phyloP scores from a whole-genome alignment of 352 stramenopile genomes.

The Aphanomyces invadans region DNA sequence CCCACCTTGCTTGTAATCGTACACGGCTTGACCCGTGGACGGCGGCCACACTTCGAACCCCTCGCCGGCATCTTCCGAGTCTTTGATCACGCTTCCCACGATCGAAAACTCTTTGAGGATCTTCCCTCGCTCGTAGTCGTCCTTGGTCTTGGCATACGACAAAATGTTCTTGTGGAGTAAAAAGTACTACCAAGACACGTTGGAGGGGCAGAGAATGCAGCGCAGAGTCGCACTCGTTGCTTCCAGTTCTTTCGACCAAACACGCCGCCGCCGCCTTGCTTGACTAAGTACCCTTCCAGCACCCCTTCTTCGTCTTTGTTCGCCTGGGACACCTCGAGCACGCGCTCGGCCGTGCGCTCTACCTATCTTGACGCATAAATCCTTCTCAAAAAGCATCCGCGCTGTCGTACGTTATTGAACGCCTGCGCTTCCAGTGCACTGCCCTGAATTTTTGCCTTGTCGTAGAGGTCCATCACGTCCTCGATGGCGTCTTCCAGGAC shows the following conservation, averaged over 20 bases:
- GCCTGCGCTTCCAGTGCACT: constrained; percentile 8
- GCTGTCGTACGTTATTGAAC: constrained; percentile 17
- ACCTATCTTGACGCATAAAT: neutral
- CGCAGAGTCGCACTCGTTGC: constrained; percentile 32
- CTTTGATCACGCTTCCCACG: constrained; percentile 63
- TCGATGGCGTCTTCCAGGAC: constrained; percentile 19
- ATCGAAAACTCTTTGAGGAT: constrained; percentile 83
- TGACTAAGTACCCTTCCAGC: constrained; percentile 80
- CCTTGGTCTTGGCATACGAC: constrained; percentile 78
- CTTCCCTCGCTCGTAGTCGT: constrained; percentile 78
- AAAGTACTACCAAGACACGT: constrained; percentile 41
- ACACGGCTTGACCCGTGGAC: constrained; percentile 45
- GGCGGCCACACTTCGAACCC: constrained; percentile 75
- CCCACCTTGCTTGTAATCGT: constrained; percentile 32
- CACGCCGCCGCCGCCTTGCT: constrained; percentile 70
- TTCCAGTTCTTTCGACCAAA: constrained; percentile 84
- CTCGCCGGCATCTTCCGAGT: constrained; percentile 66
- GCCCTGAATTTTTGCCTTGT: constrained; percentile 18
- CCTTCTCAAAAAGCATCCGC: neutral
- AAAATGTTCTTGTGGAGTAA: constrained; percentile 61
- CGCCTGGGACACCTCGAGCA: constrained; percentile 69
- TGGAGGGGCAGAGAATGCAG: neutral
- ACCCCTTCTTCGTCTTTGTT: constrained; percentile 41
- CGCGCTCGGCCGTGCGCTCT: constrained; percentile 39
- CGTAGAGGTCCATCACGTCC: constrained; percentile 5